Conservation (phyloP, 371 early-diverging fungal genomes). For the Mortierella sp. region DNA sequence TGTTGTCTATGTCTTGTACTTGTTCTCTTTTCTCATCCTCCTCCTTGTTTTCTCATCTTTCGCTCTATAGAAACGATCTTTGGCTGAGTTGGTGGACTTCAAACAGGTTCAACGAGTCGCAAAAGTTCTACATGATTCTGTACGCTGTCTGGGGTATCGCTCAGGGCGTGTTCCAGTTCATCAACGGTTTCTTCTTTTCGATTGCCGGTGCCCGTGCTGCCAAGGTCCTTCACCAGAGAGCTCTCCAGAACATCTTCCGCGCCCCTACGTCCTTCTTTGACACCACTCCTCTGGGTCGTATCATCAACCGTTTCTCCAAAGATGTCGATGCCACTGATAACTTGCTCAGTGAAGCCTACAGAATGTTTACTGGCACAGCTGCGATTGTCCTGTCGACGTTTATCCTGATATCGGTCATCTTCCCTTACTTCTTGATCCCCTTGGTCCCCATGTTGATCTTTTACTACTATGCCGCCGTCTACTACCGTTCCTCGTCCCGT, state of each 20-base stretch:
- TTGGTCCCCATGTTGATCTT: conserved; percentile 58
- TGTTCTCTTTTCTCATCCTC: not conserved
- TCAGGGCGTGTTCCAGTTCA: conserved; percentile 56
- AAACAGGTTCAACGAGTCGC: conserved; percentile 23
- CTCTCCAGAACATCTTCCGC: conserved; percentile 66
- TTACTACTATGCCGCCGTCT: conserved; percentile 76
- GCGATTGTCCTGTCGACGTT: conserved; percentile 76
- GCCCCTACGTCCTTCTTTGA: conserved; percentile 90
- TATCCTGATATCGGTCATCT: conserved; percentile 71
- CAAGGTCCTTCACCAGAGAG: conserved; percentile 41
- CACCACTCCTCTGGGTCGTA: conserved; percentile 87
- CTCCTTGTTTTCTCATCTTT: not conserved
- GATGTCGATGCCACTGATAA: conserved; percentile 89
- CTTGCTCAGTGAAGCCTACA: conserved; percentile 75
- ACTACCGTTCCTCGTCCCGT: conserved; percentile 81
- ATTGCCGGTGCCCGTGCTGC: conserved; percentile 39
- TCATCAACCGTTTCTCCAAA: conserved; percentile 90
- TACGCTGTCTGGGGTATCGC: conserved; percentile 59
- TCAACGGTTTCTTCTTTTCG: conserved; percentile 56
- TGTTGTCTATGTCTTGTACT: not conserved
- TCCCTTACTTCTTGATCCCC: conserved; percentile 71
- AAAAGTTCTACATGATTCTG: conserved; percentile 51
- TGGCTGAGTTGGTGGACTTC: conserved; percentile 57
- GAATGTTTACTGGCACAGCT: conserved; percentile 75
- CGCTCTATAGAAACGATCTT: conserved; percentile 55